These are phyloP conservation scores for Penicillium sp. DNA, from an alignment of 2,329 filamentous ascomycete species.

Conservation along the genomic window DNA sequence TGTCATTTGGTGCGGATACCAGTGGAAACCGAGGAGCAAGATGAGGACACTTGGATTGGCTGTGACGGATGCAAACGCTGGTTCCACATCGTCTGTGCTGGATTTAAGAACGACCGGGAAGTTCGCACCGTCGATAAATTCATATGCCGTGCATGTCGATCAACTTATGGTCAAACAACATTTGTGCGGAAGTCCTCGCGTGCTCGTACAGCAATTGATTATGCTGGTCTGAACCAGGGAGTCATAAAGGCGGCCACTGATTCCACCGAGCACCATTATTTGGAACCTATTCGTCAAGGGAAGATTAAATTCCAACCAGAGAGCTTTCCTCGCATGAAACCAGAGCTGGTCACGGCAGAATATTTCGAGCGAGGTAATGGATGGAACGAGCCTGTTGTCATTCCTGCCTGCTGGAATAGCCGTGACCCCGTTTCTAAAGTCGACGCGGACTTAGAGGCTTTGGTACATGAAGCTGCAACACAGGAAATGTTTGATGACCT, in stretches of 20 bases:
- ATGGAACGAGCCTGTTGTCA: constrained; percentile 67
- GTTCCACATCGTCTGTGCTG: constrained; percentile 68
- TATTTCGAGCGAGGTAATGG: constrained; percentile 62
- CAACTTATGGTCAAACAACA: constrained; percentile 62
- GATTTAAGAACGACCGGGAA: constrained; percentile 63
- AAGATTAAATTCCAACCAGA: constrained; percentile 62
- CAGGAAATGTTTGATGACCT: constrained; percentile 44
- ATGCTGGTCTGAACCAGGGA: constrained; percentile 66
- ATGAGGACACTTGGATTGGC: constrained; percentile 61
- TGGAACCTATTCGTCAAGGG: constrained; percentile 65
- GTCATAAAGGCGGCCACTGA: constrained; percentile 65
- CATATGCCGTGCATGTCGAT: constrained; percentile 61
- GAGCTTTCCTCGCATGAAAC: constrained; percentile 62
- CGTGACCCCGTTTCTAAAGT: constrained; percentile 42
- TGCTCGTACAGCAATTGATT: constrained; percentile 65
- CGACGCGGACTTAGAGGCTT: constrained; percentile 25
- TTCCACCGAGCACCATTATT: constrained; percentile 66
- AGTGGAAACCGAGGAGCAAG: constrained; percentile 53
- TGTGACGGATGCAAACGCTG: constrained; percentile 68
- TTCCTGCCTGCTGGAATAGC: constrained; percentile 62
- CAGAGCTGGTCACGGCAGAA: constrained; percentile 62
- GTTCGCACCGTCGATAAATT: constrained; percentile 68
- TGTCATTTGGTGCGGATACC: constrained; percentile 58
- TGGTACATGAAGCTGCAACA: constrained; percentile 36
- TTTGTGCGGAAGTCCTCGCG: constrained; percentile 66